A percentile compares a stretch with the other conserved stretches of the same genome.
Conservation (phyloP, 164 flowering plant species). For the Magnolia kwangsiensis region DNA sequence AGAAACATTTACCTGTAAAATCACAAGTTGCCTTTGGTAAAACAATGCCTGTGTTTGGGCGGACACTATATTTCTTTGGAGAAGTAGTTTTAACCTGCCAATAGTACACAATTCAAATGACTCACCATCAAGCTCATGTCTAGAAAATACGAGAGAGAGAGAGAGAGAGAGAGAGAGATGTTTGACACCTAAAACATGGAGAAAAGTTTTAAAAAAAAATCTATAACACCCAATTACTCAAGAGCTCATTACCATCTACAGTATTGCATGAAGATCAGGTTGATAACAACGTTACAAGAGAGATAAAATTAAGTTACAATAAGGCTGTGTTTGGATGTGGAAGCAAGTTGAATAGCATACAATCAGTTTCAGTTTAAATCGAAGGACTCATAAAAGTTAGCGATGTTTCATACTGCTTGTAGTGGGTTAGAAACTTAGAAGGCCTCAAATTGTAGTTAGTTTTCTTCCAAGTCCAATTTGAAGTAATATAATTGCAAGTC, state of each 20-base stretch:
- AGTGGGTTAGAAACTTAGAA: too few species aligned
- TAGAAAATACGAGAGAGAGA: not conserved
- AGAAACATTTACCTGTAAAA: conserved; percentile 48
- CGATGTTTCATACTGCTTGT: too few species aligned
- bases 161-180: too few species aligned
- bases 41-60: conserved; percentile 69
- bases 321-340: not conserved
- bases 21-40: conserved; percentile 59
- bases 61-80: conserved; percentile 79
- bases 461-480: too few species aligned
- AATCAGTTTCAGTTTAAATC: not conserved
- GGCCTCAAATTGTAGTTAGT: too few species aligned
- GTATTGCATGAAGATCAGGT: not conserved
- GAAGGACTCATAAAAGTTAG: not conserved
- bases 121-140: not conserved
- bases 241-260: not conserved
- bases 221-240: not conserved
- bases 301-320: too few species aligned
- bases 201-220: too few species aligned
- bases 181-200: too few species aligned
- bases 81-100: conserved; percentile 86
- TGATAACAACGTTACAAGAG: not conserved
- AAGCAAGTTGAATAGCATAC: not conserved
- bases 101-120: conserved; percentile 7
- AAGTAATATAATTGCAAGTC: too few species aligned